Evolutionary conservation across 2,329 filamentous ascomycete genomes (phyloP).

Genomic region (Fusarium sarcochroum): DNA sequence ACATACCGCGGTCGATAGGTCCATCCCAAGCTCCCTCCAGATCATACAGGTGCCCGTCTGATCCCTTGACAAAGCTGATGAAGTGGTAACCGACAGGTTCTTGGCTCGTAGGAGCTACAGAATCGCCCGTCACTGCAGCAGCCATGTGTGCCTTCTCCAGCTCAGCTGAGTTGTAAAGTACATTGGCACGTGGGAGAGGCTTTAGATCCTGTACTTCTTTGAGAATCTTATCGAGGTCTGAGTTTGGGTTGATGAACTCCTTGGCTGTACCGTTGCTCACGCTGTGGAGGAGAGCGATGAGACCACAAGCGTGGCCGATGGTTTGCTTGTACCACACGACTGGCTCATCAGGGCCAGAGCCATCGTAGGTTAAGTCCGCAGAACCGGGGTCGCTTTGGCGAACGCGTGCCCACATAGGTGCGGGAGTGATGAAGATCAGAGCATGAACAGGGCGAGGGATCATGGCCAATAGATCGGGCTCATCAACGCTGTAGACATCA

Average conservation of each 20-base stretch:
- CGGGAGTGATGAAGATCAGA: slow-evolving; percentile 84
- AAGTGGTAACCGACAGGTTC: slow-evolving; percentile 80
- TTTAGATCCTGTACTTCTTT: slow-evolving; percentile 71
- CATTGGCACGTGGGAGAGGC: slow-evolving; percentile 72
- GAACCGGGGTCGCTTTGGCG: slow-evolving; percentile 46
- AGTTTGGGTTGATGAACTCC: slow-evolving; percentile 65
- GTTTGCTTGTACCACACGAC: slow-evolving; percentile 90
- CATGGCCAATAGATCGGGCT: slow-evolving; percentile 80
- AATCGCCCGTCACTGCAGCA: slow-evolving; percentile 78
- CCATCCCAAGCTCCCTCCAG: slow-evolving; percentile 82
- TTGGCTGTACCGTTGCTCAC: slow-evolving; percentile 77
- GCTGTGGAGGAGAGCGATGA: slow-evolving; percentile 82
- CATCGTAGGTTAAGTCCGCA: slow-evolving; percentile 51
- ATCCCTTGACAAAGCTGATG: slow-evolving; percentile 81
- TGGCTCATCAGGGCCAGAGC: slow-evolving; percentile 65
- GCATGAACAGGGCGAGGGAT: slow-evolving; percentile 80
- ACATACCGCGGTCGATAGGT: slow-evolving; percentile 74
- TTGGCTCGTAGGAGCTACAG: slow-evolving; percentile 71
- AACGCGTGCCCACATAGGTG: slow-evolving; percentile 63
- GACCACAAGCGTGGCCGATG: slow-evolving; percentile 85
- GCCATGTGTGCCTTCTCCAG: slow-evolving; percentile 81
- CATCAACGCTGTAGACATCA: slow-evolving; percentile 86
- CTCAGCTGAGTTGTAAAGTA: slow-evolving; percentile 78
- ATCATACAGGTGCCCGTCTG: slow-evolving; percentile 79
- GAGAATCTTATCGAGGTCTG: slow-evolving; percentile 71